A percentile compares a stretch with the other conserved stretches of the same genome.
These are phyloP conservation scores for Lodderomyces parapsilosis DNA, from an alignment of 1,139 yeast species.

Conservation along the genomic window DNA sequence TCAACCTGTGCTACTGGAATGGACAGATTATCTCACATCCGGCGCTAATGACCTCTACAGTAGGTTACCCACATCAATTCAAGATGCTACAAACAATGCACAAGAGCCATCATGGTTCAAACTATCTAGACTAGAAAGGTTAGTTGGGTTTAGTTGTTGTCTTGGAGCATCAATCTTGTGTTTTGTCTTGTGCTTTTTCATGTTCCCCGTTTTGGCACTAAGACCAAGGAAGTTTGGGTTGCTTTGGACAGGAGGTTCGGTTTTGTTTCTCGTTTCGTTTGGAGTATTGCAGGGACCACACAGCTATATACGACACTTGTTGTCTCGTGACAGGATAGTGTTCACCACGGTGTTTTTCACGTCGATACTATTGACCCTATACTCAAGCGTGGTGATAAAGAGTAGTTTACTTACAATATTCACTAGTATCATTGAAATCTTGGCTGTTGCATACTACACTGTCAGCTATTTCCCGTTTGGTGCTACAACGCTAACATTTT, in stretches of 20 bases:
- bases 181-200: constrained; percentile 75
- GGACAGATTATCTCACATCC: constrained; percentile 46
- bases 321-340: constrained; percentile 73
- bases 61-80: constrained; percentile 34
- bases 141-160: constrained; percentile 76
- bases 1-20: constrained; percentile 38
- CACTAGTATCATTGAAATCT: constrained; percentile 71
- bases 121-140: constrained; percentile 74
- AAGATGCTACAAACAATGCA: constrained; percentile 13
- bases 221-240: constrained; percentile 90
- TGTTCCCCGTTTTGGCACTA: constrained; percentile 86
- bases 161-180: constrained; percentile 75
- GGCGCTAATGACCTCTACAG: constrained; percentile 44
- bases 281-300: constrained; percentile 92
- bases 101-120: constrained; percentile 56
- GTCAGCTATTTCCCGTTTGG: constrained; percentile 96
- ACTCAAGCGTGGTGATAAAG: constrained; percentile 52
- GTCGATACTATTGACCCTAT: constrained; percentile 66
- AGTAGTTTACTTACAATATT: constrained; percentile 76
- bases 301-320: constrained; percentile 69
- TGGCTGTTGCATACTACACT: constrained; percentile 86
- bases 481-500: constrained; percentile 80
- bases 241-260: constrained; percentile 89
- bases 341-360: constrained; percentile 80
- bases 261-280: constrained; percentile 82